These are phyloP conservation scores for Botrytis fabae DNA, from an alignment of 2,329 filamentous ascomycete species.

Conservation along the genomic window DNA sequence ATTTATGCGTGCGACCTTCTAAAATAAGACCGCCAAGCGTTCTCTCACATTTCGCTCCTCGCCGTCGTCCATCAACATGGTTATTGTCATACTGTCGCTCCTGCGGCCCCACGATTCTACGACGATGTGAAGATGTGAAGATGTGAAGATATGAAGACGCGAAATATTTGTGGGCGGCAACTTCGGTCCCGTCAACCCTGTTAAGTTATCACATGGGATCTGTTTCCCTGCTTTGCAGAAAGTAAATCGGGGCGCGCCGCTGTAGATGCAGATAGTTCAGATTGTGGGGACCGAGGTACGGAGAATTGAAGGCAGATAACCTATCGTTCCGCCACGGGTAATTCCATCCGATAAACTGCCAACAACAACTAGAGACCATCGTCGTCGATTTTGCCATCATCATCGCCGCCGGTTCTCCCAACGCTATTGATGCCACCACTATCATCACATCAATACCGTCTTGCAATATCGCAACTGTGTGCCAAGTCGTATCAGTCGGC, in stretches of 20 bases:
- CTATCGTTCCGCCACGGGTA: not conserved
- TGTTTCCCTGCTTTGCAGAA: not conserved
- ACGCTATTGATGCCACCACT: not conserved
- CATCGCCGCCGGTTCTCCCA: not conserved
- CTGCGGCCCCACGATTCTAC: not conserved
- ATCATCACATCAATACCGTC: not conserved
- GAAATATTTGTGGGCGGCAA: not conserved
- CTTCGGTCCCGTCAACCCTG: not conserved
- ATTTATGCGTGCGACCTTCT: slow-evolving; percentile 7
- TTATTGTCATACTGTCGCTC: not conserved
- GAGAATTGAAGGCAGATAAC: not conserved
- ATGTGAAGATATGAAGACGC: not conserved
- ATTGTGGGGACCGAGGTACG: not conserved
- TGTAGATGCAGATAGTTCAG: not conserved
- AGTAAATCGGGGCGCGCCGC: not conserved
- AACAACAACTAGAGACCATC: not conserved
- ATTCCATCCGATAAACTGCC: not conserved
- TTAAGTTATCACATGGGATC: not conserved
- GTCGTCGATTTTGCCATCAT: not conserved
- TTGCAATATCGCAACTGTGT: not conserved
- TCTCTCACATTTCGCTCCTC: slow-evolving; percentile 7
- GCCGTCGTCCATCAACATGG: slow-evolving; percentile 3
- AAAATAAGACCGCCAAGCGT: slow-evolving; percentile 7
- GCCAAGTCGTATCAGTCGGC: not conserved
- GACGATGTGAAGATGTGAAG: not conserved